Conservation (phyloP, 2,329 filamentous ascomycete species). For the Talaromyces sp. region DNA sequence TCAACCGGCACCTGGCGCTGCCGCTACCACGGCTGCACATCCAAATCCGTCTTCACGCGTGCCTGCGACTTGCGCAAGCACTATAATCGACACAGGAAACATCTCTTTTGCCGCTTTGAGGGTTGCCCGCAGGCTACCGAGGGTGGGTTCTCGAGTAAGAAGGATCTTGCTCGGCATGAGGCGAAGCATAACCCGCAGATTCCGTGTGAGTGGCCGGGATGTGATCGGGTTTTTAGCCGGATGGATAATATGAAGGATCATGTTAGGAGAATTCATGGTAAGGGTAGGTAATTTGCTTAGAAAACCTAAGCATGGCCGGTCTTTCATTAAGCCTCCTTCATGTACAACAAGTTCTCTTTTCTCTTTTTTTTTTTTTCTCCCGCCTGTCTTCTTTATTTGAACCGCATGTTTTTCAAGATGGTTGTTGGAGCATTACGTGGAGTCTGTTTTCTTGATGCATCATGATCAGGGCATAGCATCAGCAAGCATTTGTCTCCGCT, state of each 20-base stretch:
- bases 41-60: conserved; percentile 55
- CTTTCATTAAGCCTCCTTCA: background rate
- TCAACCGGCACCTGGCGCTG: conserved; percentile 53
- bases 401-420: background rate
- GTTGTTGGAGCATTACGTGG: background rate
- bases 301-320: background rate
- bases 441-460: background rate
- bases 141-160: conserved; percentile 61
- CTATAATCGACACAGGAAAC: conserved; percentile 60
- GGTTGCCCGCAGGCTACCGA: conserved; percentile 56
- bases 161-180: conserved; percentile 60
- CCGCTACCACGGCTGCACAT: conserved; percentile 58
- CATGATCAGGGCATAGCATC: background rate
- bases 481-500: background rate
- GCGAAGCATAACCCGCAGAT: conserved; percentile 63
- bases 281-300: conserved; percentile 3
- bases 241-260: conserved; percentile 61
- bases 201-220: conserved; percentile 57
- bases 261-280: conserved; percentile 42
- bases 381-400: background rate
- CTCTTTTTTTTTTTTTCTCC: background rate
- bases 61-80: conserved; percentile 63
- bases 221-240: conserved; percentile 57
- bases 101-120: conserved; percentile 58
- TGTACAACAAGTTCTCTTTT: background rate